Percentiles rank a stretch among this genome's conserved stretches.
These are phyloP conservation scores for Aspergillus caelatus DNA, from an alignment of 2,329 filamentous ascomycete genomes.

Conservation along the genomic window DNA sequence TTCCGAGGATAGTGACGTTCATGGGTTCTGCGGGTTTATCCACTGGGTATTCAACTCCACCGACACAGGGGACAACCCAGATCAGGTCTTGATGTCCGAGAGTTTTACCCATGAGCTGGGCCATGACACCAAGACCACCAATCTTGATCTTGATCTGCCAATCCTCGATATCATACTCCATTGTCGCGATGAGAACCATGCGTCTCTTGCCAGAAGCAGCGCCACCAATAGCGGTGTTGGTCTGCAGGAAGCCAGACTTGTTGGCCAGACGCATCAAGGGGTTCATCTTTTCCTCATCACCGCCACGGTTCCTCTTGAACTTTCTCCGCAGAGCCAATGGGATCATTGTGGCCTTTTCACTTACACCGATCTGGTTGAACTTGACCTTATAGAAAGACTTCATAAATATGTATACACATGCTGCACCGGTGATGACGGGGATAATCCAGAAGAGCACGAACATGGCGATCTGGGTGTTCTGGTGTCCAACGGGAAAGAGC, in stretches of 20 bases:
- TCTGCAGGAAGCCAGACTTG: conserved; percentile 42
- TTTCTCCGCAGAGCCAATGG: conserved; percentile 39
- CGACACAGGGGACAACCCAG: conserved; percentile 66
- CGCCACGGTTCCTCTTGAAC: conserved; percentile 33
- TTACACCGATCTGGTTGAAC: conserved; percentile 61
- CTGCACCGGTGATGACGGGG: conserved; percentile 53
- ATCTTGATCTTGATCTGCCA: conserved; percentile 74
- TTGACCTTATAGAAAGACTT: conserved; percentile 66
- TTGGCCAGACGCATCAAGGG: conserved; percentile 38
- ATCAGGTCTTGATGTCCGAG: conserved; percentile 67
- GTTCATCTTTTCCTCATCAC: conserved; percentile 35
- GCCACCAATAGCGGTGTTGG: conserved; percentile 36
- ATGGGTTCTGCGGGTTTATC: conserved; percentile 64
- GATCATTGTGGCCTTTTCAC: conserved; percentile 50
- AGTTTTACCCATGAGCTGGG: conserved; percentile 68
- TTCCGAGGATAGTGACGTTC: conserved; percentile 63
- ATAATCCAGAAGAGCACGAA: conserved; percentile 58
- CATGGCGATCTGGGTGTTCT: conserved; percentile 49
- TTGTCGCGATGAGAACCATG: conserved; percentile 68
- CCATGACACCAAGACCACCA: conserved; percentile 71
- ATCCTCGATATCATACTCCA: conserved; percentile 73
- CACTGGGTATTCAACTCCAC: conserved; percentile 65
- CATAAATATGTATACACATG: conserved; percentile 60
- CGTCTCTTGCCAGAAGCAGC: conserved; percentile 39
- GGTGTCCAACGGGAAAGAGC: conserved; percentile 41